Percentiles rank a stretch among this genome's conserved stretches.
Evolutionary conservation across 2,329 filamentous ascomycete genomes (phyloP).

Genomic region (Aspergillus sp.): DNA sequence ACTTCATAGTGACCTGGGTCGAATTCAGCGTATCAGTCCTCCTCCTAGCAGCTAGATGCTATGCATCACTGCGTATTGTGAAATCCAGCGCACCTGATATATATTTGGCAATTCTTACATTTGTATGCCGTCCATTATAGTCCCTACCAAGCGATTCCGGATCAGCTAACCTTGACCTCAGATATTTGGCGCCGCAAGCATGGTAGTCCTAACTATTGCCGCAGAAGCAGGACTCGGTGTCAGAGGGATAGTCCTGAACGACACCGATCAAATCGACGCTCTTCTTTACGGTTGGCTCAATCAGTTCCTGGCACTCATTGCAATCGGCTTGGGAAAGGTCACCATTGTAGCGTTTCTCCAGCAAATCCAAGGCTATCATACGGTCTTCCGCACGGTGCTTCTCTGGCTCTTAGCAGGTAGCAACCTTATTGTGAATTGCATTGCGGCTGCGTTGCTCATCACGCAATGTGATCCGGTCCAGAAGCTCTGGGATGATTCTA

Average conservation of each 20-base stretch:
- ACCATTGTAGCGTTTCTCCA: slow-evolving; percentile 22
- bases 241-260: slow-evolving; percentile 1
- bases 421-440: neutral
- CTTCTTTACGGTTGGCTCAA: slow-evolving; percentile 23
- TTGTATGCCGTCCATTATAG: neutral
- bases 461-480: neutral
- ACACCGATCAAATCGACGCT: neutral
- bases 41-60: slow-evolving; percentile 17
- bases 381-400: neutral
- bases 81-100: slow-evolving; percentile 16
- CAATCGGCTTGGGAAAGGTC: slow-evolving; percentile 19
- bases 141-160: neutral
- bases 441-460: neutral
- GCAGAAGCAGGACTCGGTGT: slow-evolving; percentile 19
- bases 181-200: slow-evolving; percentile 10
- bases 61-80: slow-evolving; percentile 19
- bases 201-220: slow-evolving; percentile 12
- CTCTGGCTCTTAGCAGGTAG: neutral
- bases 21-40: slow-evolving; percentile 16
- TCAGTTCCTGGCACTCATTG: slow-evolving; percentile 18
- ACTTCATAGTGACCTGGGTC: slow-evolving; percentile 16
- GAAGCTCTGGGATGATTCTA: neutral
- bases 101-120: neutral
- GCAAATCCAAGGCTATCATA: slow-evolving; percentile 23
- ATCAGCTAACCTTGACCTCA: neutral